Evolutionary conservation across 352 stramenopile species (phyloP).

Genomic region (Phytophthora agathidicida): DNA sequence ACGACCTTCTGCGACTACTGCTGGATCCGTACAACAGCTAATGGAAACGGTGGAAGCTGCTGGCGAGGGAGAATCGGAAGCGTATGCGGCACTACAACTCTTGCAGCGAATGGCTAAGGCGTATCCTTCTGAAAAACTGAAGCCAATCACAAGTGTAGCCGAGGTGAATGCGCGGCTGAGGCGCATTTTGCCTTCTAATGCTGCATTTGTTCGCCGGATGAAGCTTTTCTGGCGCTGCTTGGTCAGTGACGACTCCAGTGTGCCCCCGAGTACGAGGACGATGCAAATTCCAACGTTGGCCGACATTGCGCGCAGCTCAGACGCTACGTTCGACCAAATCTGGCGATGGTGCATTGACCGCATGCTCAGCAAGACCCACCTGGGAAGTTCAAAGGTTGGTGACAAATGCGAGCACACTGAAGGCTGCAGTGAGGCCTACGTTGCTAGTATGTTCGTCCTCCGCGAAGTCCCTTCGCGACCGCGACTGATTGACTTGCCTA

Average conservation of each 20-base stretch:
- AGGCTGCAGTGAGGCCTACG: conserved; percentile 83
- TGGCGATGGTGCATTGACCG: conserved; percentile 90
- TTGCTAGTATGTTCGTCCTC: conserved; percentile 90
- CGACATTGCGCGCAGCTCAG: conserved; percentile 61
- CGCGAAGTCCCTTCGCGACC: conserved; percentile 63
- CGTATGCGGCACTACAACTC: conserved; percentile 54
- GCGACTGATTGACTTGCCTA: conserved; percentile 77
- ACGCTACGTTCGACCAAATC: conserved; percentile 72
- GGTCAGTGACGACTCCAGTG: conserved; percentile 34
- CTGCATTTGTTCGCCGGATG: conserved; percentile 81
- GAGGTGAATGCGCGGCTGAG: conserved; percentile 50
- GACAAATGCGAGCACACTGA: conserved; percentile 89
- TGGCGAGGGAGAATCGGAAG: conserved; percentile 46
- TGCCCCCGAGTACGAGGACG: conserved; percentile 3
- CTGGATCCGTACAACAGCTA: conserved; percentile 34
- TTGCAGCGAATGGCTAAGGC: conserved; percentile 63
- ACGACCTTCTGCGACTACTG: conserved; percentile 1
- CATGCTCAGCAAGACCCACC: conserved; percentile 75
- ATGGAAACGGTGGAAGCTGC: conserved; percentile 38
- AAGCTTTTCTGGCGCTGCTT: conserved; percentile 86
- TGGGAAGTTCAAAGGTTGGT: conserved; percentile 70
- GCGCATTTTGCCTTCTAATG: conserved; percentile 56
- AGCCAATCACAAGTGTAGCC: conserved; percentile 41
- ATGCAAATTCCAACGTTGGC: conserved; percentile 54
- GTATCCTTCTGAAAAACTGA: conserved; percentile 65